phyloP scores from a whole-genome alignment of 768 basidiomycete species.

The Termitomyces sp. region DNA sequence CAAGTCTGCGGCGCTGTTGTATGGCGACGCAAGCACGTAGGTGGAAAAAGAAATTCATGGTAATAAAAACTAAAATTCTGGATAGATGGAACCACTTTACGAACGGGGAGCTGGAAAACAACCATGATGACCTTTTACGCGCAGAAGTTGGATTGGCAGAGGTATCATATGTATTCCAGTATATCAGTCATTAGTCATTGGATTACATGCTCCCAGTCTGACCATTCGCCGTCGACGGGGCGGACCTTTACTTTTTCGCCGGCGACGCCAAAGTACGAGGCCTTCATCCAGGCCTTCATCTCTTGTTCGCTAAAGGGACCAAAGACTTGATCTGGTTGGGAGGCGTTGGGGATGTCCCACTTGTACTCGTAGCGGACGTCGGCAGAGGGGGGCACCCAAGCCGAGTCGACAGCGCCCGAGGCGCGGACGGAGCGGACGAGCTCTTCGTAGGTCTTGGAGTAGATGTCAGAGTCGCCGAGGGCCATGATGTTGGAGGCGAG shows the following conservation, averaged over 20 bases:
- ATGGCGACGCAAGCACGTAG: conserved; percentile 97
- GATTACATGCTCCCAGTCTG: conserved; percentile 62
- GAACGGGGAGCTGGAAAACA: conserved; percentile 79
- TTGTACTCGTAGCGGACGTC: conserved; percentile 77
- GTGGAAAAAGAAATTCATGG: too few species aligned
- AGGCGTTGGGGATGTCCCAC: conserved; percentile 57
- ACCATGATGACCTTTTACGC: conserved; percentile 92
- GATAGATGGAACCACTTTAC: conserved; percentile 99
- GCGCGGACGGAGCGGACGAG: conserved; percentile 71
- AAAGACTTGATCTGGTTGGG: conserved; percentile 48
- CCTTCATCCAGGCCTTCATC: conserved; percentile 74
- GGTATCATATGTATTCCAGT: conserved; percentile 95
- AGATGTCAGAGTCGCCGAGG: conserved; percentile 80
- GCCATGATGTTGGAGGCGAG: conserved; percentile 87
- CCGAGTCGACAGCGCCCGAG: conserved; percentile 59
- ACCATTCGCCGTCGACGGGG: conserved; percentile 64
- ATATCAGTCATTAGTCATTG: conserved; percentile 75
- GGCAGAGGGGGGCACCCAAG: conserved; percentile 75
- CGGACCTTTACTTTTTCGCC: conserved; percentile 81
- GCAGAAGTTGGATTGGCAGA: conserved; percentile 81
- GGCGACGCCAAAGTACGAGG: conserved; percentile 70
- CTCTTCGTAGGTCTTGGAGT: conserved; percentile 82
- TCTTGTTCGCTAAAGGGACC: conserved; percentile 82
- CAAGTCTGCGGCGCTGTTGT: conserved; percentile 83
- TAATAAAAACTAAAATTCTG: too few species aligned